Evolutionary conservation across 331 rosid species (phyloP).

Genomic region (Acacia pycnantha): DNA sequence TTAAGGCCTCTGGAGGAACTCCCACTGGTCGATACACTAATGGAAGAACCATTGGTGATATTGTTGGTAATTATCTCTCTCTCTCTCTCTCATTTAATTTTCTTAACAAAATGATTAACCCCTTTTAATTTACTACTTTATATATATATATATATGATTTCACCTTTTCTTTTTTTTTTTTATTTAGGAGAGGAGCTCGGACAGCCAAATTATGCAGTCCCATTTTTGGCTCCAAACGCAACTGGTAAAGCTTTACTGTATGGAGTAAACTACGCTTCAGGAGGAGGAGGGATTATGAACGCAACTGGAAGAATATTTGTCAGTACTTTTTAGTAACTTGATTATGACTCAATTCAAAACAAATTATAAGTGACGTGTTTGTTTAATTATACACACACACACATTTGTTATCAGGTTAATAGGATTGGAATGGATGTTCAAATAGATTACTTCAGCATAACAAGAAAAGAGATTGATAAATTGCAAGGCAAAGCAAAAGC

Average conservation of each 20-base stretch:
- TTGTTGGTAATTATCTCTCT: conserved; percentile 53
- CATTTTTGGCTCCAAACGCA: conserved; percentile 78
- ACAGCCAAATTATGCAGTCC: conserved; percentile 62
- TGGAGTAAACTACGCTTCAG: conserved; percentile 97
- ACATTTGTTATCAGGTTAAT: conserved; percentile 60
- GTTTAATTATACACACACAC: background rate
- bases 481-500: conserved; percentile 67
- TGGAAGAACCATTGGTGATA: conserved; percentile 92
- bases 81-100: background rate
- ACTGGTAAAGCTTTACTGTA: conserved; percentile 56
- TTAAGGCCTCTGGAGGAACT: conserved; percentile 64
- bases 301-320: conserved; percentile 98
- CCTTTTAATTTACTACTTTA: background rate
- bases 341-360: background rate
- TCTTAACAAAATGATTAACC: background rate
- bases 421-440: conserved; percentile 90
- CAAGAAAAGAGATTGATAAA: conserved; percentile 70
- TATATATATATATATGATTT: background rate
- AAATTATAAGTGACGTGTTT: background rate
- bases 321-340: conserved; percentile 10
- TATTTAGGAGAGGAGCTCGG: conserved; percentile 85
- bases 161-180: background rate
- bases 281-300: conserved; percentile 91
- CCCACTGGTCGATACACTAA: conserved; percentile 94
- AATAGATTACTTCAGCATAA: conserved; percentile 73